Percentiles rank a stretch among this genome's conserved stretches.
Conservation (phyloP, 805 yeast genomes). For the Wickerhamomyces sydowiorum region DNA sequence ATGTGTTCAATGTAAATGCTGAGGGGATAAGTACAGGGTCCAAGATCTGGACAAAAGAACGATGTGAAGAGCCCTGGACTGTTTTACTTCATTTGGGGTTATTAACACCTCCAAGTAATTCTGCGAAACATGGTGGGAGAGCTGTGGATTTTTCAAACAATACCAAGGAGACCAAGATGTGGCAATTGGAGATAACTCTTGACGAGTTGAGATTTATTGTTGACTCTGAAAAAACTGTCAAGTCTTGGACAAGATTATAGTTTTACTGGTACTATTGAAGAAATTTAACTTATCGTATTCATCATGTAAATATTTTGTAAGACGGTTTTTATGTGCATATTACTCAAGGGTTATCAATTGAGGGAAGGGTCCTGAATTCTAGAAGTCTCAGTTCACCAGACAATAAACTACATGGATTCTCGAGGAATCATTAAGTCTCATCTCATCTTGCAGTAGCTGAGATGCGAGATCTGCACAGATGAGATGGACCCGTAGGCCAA, state of each 20-base stretch:
- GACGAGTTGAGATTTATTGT: conserved; percentile 20
- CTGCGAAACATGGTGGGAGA: conserved; percentile 1
- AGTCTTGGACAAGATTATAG: conserved; percentile 21
- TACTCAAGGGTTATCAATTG: too few relatives aligned
- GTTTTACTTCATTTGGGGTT: conserved; percentile 30
- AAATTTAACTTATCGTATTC: background rate
- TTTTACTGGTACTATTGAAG: background rate
- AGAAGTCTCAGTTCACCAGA: too few relatives aligned
- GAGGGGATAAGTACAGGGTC: conserved; percentile 9
- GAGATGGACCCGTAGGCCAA: too few relatives aligned
- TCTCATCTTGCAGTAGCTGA: too few relatives aligned
- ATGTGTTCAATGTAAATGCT: conserved; percentile 25
- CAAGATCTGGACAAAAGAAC: conserved; percentile 55
- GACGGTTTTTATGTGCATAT: too few relatives aligned
- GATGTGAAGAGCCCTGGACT: conserved; percentile 73
- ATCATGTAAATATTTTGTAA: too few relatives aligned
- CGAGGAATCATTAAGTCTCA: too few relatives aligned
- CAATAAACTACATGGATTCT: too few relatives aligned
- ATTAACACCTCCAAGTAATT: conserved; percentile 13
- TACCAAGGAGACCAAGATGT: conserved; percentile 19
- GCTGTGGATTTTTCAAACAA: conserved; percentile 12
- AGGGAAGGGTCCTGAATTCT: too few relatives aligned
- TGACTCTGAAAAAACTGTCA: conserved; percentile 11
- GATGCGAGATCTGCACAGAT: too few relatives aligned
- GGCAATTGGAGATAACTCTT: conserved; percentile 21